Evolutionary conservation across 192 early-diverging fungal species (phyloP).

Genomic region (Cetraspora pellucida): DNA sequence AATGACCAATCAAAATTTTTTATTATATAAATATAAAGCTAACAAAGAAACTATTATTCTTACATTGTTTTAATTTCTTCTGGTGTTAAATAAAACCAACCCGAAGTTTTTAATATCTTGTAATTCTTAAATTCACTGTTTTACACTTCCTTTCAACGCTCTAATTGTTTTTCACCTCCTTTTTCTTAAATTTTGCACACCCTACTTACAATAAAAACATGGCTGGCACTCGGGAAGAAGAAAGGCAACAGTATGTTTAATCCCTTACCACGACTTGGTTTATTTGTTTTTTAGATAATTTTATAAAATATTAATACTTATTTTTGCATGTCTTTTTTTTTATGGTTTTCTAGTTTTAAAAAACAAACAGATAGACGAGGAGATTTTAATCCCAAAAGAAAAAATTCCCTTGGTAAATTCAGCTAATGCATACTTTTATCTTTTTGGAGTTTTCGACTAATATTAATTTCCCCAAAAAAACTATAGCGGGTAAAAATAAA

Average conservation of each 20-base stretch:
- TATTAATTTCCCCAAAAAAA: neutral
- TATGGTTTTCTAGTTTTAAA: conserved; percentile 15
- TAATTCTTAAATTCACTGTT: too few relatives aligned
- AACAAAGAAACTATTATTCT: too few relatives aligned
- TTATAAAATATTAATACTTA: neutral
- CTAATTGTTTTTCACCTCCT: too few relatives aligned
- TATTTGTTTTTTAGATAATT: neutral
- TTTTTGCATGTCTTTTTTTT: neutral
- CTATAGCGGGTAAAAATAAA: conserved; percentile 24
- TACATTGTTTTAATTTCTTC: too few relatives aligned
- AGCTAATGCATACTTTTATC: neutral
- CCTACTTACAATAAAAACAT: conserved; percentile 7
- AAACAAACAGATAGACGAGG: conserved; percentile 25
- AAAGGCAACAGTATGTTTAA: neutral
- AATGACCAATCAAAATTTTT: too few relatives aligned
- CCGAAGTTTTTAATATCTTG: too few relatives aligned
- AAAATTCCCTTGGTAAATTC: conserved; percentile 23
- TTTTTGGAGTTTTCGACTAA: neutral
- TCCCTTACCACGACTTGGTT: neutral
- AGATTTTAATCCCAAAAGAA: conserved; percentile 6
- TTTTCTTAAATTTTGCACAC: too few relatives aligned
- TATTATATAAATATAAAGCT: too few relatives aligned
- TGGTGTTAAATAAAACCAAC: too few relatives aligned
- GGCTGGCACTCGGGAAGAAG: conserved; percentile 17
- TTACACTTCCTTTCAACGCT: too few relatives aligned